phyloP scores from a whole-genome alignment of 345 rosid genomes.

The Dipteronia dyeriana region DNA sequence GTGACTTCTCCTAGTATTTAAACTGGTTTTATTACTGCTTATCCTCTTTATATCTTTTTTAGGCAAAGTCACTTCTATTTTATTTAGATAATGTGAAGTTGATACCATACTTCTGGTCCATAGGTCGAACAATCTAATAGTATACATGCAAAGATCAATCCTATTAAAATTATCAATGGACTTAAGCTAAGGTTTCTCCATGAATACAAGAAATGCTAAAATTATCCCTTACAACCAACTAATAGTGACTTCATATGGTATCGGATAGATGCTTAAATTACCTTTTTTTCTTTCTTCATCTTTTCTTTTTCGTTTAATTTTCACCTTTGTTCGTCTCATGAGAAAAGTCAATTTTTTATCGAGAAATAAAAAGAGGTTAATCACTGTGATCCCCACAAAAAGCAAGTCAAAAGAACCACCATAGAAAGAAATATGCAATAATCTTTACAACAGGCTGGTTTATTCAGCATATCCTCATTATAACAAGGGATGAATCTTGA shows the following conservation, averaged over 20 bases:
- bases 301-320: too few species aligned
- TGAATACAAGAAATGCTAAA: slow-evolving; percentile 31
- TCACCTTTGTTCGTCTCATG: not conserved
- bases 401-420: not conserved
- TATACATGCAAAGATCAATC: too few species aligned
- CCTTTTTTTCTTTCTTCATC: not conserved
- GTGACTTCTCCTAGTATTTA: not conserved
- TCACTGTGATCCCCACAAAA: not conserved
- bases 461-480: too few species aligned
- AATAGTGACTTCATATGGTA: slow-evolving; percentile 30
- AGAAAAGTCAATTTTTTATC: not conserved
- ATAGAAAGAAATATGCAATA: not conserved
- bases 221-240: too few species aligned
- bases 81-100: not conserved
- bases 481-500: too few species aligned
- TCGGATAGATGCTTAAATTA: slow-evolving; percentile 49
- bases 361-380: not conserved
- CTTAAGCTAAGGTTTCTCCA: slow-evolving; percentile 5
- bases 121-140: not conserved
- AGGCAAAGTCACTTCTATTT: too few species aligned
- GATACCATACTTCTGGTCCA: not conserved
- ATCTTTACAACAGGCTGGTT: too few species aligned
- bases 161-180: too few species aligned
- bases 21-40: not conserved
- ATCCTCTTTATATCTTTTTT: not conserved